Conservation (phyloP, 371 early-diverging fungal species). For the Umbelopsis sp. region DNA sequence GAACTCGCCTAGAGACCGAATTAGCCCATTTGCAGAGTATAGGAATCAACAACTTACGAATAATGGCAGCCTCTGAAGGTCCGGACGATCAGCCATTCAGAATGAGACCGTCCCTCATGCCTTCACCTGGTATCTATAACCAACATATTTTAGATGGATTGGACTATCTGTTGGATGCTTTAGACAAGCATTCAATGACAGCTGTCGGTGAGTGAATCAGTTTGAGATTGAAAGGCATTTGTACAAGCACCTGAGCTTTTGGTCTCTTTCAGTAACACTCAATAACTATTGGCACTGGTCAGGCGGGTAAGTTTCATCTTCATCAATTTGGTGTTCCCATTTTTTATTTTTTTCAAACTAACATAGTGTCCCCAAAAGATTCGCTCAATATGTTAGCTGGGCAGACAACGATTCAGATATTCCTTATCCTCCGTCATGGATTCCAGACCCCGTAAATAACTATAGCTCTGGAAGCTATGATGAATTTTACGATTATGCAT, state of each 20-base stretch:
- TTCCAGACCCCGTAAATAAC: background rate
- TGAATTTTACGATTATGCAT: constrained; percentile 30
- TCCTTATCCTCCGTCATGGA: constrained; percentile 52
- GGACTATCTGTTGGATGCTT: constrained; percentile 54
- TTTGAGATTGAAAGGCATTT: background rate
- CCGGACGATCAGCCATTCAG: constrained; percentile 65
- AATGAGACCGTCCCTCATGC: constrained; percentile 63
- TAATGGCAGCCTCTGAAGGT: constrained; percentile 70
- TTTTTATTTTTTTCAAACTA: no score
- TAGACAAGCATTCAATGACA: constrained; percentile 53
- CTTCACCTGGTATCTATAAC: constrained; percentile 57
- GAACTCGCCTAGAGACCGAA: constrained; percentile 53
- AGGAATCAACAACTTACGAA: constrained; percentile 65
- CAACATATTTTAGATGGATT: constrained; percentile 53
- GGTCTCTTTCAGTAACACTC: constrained; percentile 38
- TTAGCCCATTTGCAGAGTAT: constrained; percentile 44
- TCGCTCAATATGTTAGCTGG: constrained; percentile 64
- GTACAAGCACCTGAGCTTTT: no score
- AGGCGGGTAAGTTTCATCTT: constrained; percentile 47
- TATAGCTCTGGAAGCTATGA: constrained; percentile 25
- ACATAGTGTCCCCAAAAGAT: constrained; percentile 23
- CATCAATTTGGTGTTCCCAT: background rate
- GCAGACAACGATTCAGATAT: constrained; percentile 35
- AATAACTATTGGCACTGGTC: constrained; percentile 70
- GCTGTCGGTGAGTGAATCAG: constrained; percentile 43